A percentile compares a stretch with the other conserved stretches of the same genome.
phyloP scores from a whole-genome alignment of 257 asterid species.

The Verbascum thapsus region DNA sequence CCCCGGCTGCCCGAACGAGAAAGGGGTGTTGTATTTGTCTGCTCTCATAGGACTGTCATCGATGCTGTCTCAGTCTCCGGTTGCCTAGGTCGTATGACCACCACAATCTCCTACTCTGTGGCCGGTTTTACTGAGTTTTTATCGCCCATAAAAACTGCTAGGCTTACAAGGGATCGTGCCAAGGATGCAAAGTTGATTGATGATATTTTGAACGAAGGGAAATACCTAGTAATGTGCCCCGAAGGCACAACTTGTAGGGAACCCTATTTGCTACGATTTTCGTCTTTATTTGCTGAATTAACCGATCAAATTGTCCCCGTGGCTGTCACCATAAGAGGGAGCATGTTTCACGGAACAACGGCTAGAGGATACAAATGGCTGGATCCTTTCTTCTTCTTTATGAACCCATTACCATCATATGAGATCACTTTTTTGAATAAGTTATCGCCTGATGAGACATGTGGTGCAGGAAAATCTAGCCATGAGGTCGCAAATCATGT shows the following conservation, averaged over 20 bases:
- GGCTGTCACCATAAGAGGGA: constrained; percentile 25
- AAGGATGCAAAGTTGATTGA: constrained; percentile 34
- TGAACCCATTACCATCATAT: constrained; percentile 41
- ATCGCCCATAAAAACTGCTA: constrained; percentile 25
- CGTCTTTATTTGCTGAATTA: constrained; percentile 38
- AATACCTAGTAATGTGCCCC: constrained; percentile 29
- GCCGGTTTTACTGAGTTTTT: constrained; percentile 16
- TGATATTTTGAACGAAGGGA: constrained; percentile 8
- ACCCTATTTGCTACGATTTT: constrained; percentile 40
- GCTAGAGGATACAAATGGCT: constrained; percentile 45
- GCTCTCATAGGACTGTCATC: constrained; percentile 30
- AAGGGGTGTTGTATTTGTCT: constrained; percentile 30
- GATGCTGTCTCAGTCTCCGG: constrained; percentile 30
- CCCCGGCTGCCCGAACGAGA: neutral
- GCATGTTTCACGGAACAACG: constrained; percentile 41
- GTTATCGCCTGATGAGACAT: constrained; percentile 37
- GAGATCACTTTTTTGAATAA: constrained; percentile 46
- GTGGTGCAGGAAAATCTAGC: constrained; percentile 38
- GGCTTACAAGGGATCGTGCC: constrained; percentile 28
- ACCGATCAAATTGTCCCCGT: constrained; percentile 41
- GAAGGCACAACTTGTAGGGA: constrained; percentile 50
- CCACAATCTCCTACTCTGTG: constrained; percentile 35
- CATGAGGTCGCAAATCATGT: constrained; percentile 46
- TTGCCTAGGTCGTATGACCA: constrained; percentile 28
- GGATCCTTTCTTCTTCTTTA: constrained; percentile 42